Percentiles rank a stretch among this genome's conserved stretches.
Conservation (phyloP, 2,329 filamentous ascomycete genomes). For the Seiridium cupressi region DNA sequence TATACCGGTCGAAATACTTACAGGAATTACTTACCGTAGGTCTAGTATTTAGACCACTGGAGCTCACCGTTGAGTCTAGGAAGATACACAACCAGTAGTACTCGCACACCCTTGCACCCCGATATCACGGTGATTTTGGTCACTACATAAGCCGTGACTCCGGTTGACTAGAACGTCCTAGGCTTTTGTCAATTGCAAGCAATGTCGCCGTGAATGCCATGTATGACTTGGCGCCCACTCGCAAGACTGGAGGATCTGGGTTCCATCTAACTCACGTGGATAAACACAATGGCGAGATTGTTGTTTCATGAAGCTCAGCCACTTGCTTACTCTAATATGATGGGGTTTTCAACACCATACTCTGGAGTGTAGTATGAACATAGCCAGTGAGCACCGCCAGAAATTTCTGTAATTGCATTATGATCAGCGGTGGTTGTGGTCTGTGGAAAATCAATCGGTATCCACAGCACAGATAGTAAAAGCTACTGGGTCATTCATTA, state of each 20-base stretch:
- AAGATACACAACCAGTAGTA: slow-evolving; percentile 10
- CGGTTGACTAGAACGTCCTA: slow-evolving; percentile 21
- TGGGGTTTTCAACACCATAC: neutral
- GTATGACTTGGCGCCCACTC: neutral
- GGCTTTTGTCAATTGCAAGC: slow-evolving; percentile 6
- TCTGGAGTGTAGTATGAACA: neutral
- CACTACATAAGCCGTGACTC: slow-evolving; percentile 25
- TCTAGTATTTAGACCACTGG: neutral
- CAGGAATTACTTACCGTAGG: neutral
- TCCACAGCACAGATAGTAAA: no score
- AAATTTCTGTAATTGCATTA: no score
- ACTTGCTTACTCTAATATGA: neutral
- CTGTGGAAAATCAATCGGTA: no score
- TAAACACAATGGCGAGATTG: neutral
- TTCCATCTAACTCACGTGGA: neutral
- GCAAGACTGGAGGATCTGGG: neutral
- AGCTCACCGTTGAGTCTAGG: neutral
- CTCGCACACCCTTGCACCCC: slow-evolving; percentile 22
- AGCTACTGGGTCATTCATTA: no score
- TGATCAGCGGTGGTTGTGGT: no score
- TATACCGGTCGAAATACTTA: no score
- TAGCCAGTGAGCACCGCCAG: no score
- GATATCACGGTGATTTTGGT: slow-evolving; percentile 24
- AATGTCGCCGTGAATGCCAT: slow-evolving; percentile 26
- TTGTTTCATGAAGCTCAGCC: neutral